These are phyloP conservation scores for Solanum paucissectum DNA, from an alignment of 257 asterid species.

Conservation along the genomic window DNA sequence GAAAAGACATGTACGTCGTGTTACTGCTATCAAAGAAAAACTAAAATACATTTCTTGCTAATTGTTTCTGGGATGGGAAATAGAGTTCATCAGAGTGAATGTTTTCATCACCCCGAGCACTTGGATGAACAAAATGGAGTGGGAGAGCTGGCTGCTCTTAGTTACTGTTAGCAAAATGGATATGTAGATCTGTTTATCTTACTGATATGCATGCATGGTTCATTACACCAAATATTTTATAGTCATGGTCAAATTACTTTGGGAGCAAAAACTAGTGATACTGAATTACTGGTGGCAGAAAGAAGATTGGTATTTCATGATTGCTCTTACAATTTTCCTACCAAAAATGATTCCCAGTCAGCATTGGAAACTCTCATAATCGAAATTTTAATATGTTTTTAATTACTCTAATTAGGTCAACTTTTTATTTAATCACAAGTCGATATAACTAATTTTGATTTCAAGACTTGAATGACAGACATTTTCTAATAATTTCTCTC, in stretches of 20 bases:
- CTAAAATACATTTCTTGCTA: slow-evolving; percentile 14
- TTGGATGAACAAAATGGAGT: not conserved
- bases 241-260: not conserved
- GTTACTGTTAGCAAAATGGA: not conserved
- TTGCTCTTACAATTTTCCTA: not conserved
- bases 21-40: slow-evolving; percentile 62
- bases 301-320: not conserved
- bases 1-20: slow-evolving; percentile 21
- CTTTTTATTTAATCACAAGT: not conserved
- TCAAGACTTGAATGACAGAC: not conserved
- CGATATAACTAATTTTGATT: too few species aligned
- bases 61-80: too few species aligned
- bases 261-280: not conserved
- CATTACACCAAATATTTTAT: not conserved
- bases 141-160: not conserved
- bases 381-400: not conserved
- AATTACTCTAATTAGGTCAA: not conserved
- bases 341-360: too few species aligned
- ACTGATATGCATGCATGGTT: not conserved
- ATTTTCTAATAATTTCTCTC: not conserved
- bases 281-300: not conserved
- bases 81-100: not conserved
- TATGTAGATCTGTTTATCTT: not conserved
- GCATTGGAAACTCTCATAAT: too few species aligned
- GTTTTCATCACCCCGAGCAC: not conserved